Base-by-base conservation (phyloP, 2,329 filamentous ascomycete species). In the Pseudogymnoascus sp. region DNA sequence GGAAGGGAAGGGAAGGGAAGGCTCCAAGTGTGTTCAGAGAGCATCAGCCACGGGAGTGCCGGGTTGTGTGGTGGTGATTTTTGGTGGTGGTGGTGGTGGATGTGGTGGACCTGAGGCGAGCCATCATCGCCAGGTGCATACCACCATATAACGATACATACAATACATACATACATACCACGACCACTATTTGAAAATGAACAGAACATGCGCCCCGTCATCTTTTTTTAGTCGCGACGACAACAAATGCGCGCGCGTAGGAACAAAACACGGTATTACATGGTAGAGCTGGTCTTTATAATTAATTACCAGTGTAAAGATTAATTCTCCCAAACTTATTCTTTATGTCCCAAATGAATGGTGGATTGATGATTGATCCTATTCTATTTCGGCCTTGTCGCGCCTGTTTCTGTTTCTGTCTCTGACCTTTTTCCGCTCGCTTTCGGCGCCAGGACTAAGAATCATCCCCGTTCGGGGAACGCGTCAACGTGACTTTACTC, bases 41-140 rank as follows among this genome's bases (percentile, higher is more conserved):
- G 58, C 38, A 41, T 50, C 32, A 35, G 47, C 41, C 35, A 50
- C 32, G 47, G 47, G 58, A 54, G 35, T 16, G 58, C 41, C 58
- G 47, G 58, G 32, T 54, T 28, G 28, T 32, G 20, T 32, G 20
- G 22, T 37, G 54, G 41, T 54, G 22, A 6, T 28, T 39, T 32
- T 50, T 47, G 38, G 58, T 50, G 58, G 39, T 60, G 57, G 57
- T 32, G 57, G 30, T 39, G 34, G 57, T 39, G 57, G 22, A 25
- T 25, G 58, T 30, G 58, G 38, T 39, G 58, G 58, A 54, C 43
- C 43, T 32, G 58, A 60, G 58, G 58, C 58, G 58, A 41, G 25
- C 38, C 25, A 54, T 32, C 47, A 54, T 32, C 47, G 47, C 47
- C 47, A 54, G 47, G 47, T 54, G 47, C 47, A 54, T 54, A 54